A percentile compares a stretch with the other conserved stretches of the same genome.
phyloP scores from a whole-genome alignment of 2,329 filamentous ascomycete genomes.

The Cytospora piceae region DNA sequence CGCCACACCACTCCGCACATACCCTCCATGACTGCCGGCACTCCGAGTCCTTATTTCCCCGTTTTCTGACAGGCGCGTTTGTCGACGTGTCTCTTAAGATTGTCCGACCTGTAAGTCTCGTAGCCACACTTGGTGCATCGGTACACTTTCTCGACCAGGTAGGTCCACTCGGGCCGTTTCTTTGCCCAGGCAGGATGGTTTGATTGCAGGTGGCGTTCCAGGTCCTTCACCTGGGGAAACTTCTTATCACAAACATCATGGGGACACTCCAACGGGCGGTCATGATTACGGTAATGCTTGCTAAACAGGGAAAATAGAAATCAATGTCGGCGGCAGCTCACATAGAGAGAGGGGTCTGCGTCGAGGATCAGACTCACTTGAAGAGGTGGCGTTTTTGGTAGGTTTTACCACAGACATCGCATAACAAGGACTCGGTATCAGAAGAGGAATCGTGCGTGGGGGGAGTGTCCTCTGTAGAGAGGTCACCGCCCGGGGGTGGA shows the following conservation, averaged over 20 bases:
- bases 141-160: background rate
- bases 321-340: background rate
- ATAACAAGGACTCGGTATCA: background rate
- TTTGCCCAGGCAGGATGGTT: background rate
- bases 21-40: background rate
- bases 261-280: background rate
- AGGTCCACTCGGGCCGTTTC: constrained; percentile 13
- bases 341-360: background rate
- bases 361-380: background rate
- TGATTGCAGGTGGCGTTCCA: constrained; percentile 13
- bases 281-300: constrained; percentile 7
- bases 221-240: constrained; percentile 6
- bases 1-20: background rate
- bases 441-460: background rate
- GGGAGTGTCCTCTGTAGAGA: no score
- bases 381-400: background rate
- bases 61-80: background rate
- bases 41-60: background rate
- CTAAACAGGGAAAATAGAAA: background rate
- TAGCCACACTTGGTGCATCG: constrained; percentile 9
- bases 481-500: background rate
- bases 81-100: constrained; percentile 11
- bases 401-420: background rate
- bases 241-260: background rate
- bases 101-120: background rate